phyloP scores from a whole-genome alignment of 805 yeast genomes.

The Lachancea sp. region DNA sequence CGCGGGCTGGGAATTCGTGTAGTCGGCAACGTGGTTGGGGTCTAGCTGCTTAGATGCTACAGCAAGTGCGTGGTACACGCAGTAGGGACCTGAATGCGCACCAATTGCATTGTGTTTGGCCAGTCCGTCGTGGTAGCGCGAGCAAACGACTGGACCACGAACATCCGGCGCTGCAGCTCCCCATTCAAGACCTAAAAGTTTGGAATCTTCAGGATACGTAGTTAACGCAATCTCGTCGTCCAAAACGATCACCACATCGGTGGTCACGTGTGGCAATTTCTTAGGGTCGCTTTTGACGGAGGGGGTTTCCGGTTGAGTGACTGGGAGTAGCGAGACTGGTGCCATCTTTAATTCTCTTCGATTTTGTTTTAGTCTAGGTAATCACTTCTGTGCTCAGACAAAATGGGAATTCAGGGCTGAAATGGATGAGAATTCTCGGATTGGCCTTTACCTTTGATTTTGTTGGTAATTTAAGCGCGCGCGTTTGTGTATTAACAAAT shows the following conservation, averaged over 20 bases:
- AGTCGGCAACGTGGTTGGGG: constrained; percentile 48
- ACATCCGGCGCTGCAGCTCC: constrained; percentile 41
- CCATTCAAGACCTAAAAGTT: constrained; percentile 49
- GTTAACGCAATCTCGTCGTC: constrained; percentile 37
- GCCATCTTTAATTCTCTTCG: no score
- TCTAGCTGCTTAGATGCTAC: constrained; percentile 55
- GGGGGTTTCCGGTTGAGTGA: neutral
- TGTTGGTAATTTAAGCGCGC: neutral
- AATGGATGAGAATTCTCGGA: neutral
- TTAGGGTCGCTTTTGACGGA: no score
- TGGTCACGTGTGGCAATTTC: no score
- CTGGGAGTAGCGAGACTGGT: neutral
- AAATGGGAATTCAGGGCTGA: no score
- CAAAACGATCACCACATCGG: constrained; percentile 7
- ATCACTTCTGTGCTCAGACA: no score
- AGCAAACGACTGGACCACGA: constrained; percentile 55
- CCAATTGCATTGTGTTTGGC: constrained; percentile 56
- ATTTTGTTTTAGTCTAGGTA: no score
- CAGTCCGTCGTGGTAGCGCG: constrained; percentile 45
- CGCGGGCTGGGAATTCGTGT: constrained; percentile 59
- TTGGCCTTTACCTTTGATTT: neutral
- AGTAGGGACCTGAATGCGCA: constrained; percentile 58
- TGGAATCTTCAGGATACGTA: constrained; percentile 47
- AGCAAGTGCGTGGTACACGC: constrained; percentile 59
- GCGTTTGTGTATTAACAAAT: no score